A percentile compares a stretch with the other conserved stretches of the same genome.
Conservation (phyloP, 768 basidiomycete genomes). For the Leccinum incarnatum region DNA sequence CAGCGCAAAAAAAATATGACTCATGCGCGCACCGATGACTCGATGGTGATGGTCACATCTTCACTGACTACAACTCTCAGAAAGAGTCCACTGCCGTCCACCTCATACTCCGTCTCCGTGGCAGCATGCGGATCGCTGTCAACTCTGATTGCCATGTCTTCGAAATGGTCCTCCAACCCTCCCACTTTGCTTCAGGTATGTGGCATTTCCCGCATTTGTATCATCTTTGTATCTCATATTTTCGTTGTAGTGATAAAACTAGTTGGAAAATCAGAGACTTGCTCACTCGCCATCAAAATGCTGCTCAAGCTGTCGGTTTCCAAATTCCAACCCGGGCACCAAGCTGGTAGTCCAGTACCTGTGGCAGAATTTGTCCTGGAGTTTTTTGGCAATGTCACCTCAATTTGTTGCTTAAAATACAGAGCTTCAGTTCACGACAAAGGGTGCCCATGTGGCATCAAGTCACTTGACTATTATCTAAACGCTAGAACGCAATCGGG, state of each 20-base stretch:
- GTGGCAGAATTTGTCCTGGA: conserved; percentile 96
- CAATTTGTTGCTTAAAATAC: conserved; percentile 96
- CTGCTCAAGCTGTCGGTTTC: conserved; percentile 88
- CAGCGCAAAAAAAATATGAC: too few relatives aligned
- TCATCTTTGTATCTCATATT: neutral
- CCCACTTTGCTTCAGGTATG: too few relatives aligned
- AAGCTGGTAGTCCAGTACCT: conserved; percentile 85
- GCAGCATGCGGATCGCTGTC: neutral
- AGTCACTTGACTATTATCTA: conserved; percentile 95
- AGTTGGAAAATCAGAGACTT: conserved; percentile 92
- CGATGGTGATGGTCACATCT: too few relatives aligned
- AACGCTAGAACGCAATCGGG: conserved; percentile 68
- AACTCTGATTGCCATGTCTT: neutral
- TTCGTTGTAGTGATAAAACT: conserved; percentile 71
- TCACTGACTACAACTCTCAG: too few relatives aligned
- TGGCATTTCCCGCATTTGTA: too few relatives aligned
- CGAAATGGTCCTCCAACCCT: neutral
- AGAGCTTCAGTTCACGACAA: conserved; percentile 96
- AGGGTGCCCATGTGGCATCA: conserved; percentile 83
- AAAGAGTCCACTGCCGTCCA: neutral
- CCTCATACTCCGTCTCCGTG: neutral
- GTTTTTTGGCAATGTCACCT: conserved; percentile 87
- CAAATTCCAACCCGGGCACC: conserved; percentile 60
- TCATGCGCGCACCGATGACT: too few relatives aligned
- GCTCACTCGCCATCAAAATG: conserved; percentile 84